A percentile compares a stretch with the other conserved stretches of the same genome.
phyloP scores from a whole-genome alignment of 257 asterid species.

The Coffea canephora region DNA sequence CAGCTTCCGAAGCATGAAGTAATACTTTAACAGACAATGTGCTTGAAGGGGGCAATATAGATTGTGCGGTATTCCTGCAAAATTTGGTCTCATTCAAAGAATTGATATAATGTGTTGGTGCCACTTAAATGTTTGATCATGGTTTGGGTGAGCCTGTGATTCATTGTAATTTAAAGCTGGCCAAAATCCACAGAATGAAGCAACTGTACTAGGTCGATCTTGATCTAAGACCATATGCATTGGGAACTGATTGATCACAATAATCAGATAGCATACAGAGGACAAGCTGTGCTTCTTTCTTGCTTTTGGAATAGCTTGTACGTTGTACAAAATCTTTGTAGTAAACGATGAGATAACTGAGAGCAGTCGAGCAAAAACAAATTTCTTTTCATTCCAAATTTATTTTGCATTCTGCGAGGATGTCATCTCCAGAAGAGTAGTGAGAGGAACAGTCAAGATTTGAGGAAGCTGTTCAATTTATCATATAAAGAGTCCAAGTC shows the following conservation, averaged over 20 bases:
- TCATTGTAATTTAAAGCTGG: no score
- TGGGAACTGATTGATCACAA: background rate
- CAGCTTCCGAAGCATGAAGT: background rate
- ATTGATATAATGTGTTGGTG: background rate
- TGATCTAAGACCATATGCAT: slow-evolving; percentile 6
- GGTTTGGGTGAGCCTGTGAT: no score
- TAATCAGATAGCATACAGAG: no score
- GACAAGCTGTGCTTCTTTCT: no score
- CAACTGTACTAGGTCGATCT: slow-evolving; percentile 1
- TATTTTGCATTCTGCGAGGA: no score
- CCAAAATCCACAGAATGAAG: background rate
- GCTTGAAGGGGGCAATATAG: background rate
- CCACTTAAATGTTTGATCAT: background rate
- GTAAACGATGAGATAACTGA: no score
- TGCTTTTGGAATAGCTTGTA: slow-evolving; percentile 1
- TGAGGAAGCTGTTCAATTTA: no score
- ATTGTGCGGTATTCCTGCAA: background rate
- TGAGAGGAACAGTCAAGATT: no score
- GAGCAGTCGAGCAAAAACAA: no score
- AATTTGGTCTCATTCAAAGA: background rate
- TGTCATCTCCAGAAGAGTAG: no score
- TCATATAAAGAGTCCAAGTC: no score
- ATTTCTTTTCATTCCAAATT: no score
- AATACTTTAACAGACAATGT: background rate
- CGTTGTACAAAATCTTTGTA: background rate